Conservation (phyloP, 1,284 basidiomycete species). For the Sanghuangporus weigelae region DNA sequence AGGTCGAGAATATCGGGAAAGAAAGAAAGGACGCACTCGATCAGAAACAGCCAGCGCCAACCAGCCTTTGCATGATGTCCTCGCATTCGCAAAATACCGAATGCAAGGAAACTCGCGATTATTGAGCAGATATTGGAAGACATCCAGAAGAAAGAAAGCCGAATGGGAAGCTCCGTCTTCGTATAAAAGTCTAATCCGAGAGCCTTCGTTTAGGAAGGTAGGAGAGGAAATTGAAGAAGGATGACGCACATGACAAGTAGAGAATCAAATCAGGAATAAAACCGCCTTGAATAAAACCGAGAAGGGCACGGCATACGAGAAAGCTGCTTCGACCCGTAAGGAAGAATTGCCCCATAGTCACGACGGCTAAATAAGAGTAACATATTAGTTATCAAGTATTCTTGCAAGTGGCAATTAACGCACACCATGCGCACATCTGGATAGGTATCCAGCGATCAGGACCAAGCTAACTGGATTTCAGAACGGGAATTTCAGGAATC, state of each 20-base stretch:
- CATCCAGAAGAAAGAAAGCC: conserved; percentile 66
- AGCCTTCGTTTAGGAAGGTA: background rate
- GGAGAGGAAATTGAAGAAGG: background rate
- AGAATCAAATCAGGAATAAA: conserved; percentile 62
- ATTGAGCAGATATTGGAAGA: conserved; percentile 50
- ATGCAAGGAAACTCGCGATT: conserved; percentile 56
- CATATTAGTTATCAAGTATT: background rate
- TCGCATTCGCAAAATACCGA: conserved; percentile 57
- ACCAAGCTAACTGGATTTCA: conserved; percentile 36
- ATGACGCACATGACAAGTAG: conserved; percentile 52
- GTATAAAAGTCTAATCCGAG: conserved; percentile 53
- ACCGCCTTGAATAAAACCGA: conserved; percentile 54
- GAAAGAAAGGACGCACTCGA: conserved; percentile 39
- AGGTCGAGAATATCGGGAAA: background rate
- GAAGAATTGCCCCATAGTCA: conserved; percentile 61
- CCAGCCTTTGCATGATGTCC: conserved; percentile 51
- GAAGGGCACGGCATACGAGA: conserved; percentile 30
- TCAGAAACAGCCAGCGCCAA: conserved; percentile 53
- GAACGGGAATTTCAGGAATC: background rate
- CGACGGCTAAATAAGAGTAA: conserved; percentile 33
- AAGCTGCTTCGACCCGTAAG: conserved; percentile 52
- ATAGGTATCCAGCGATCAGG: conserved; percentile 70
- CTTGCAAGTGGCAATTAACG: background rate
- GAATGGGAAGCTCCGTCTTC: conserved; percentile 59
- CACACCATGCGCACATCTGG: conserved; percentile 39